A percentile compares a stretch with the other conserved stretches of the same genome.
These are phyloP conservation scores for Suillus lakei DNA, from an alignment of 768 basidiomycete species.

Conservation along the genomic window DNA sequence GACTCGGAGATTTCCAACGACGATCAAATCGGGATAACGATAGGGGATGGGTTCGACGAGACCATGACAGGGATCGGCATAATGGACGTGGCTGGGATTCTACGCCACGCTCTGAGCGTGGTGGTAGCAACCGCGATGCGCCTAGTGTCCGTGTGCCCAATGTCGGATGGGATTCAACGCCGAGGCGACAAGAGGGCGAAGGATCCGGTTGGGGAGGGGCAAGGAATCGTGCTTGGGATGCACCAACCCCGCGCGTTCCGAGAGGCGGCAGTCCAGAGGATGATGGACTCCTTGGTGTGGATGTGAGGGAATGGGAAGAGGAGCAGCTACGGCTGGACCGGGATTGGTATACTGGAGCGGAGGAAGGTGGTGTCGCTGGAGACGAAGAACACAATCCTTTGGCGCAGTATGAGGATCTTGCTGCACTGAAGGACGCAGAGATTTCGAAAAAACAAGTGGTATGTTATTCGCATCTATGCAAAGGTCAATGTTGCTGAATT, in stretches of 20 bases:
- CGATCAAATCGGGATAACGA: constrained; percentile 80
- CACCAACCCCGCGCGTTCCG: constrained; percentile 75
- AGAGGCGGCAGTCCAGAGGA: constrained; percentile 76
- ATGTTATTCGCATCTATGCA: constrained; percentile 30
- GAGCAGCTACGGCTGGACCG: constrained; percentile 91
- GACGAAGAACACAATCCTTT: constrained; percentile 95
- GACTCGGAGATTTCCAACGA: constrained; percentile 93
- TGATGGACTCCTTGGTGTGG: constrained; percentile 64
- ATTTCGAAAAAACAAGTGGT: constrained; percentile 78
- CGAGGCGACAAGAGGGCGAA: constrained; percentile 63
- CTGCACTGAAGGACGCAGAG: constrained; percentile 68
- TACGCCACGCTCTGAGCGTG: constrained; percentile 64
- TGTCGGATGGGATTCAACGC: constrained; percentile 94
- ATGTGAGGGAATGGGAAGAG: constrained; percentile 95
- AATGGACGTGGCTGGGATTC: constrained; percentile 54
- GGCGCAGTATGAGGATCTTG: constrained; percentile 90
- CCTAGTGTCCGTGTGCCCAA: constrained; percentile 92
- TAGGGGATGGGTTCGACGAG: constrained; percentile 53
- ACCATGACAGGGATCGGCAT: constrained; percentile 34
- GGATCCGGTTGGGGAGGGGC: constrained; percentile 67
- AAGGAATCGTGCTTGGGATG: constrained; percentile 71
- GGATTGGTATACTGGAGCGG: constrained; percentile 95
- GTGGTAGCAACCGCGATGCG: constrained; percentile 51
- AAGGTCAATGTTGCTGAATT: constrained; percentile 20
- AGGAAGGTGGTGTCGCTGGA: constrained; percentile 83